phyloP scores from a whole-genome alignment of 192 early-diverging fungal species.

The Cladochytrium replicatum region DNA sequence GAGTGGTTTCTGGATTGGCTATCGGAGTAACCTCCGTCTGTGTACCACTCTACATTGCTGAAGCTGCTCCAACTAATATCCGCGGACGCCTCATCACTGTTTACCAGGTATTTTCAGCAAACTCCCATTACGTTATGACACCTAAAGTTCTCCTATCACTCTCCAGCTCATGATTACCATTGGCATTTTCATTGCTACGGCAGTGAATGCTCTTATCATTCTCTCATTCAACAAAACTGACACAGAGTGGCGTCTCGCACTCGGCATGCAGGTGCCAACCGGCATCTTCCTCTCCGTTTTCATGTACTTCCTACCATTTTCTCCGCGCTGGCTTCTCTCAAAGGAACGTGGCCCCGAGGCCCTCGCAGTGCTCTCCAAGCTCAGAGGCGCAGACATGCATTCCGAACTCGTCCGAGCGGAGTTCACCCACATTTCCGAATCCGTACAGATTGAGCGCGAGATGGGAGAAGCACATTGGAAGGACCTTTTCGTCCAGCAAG shows the following conservation, averaged over 20 bases:
- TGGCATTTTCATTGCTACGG: conserved; percentile 46
- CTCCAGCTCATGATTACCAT: conserved; percentile 93
- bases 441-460: conserved; percentile 36
- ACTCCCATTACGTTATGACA: too few species aligned
- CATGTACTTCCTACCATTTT: conserved; percentile 64
- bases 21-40: conserved; percentile 55
- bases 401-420: conserved; percentile 30
- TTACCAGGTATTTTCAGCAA: too few species aligned
- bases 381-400: conserved; percentile 24
- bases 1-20: conserved; percentile 70
- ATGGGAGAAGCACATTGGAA: conserved; percentile 40
- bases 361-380: conserved; percentile 27
- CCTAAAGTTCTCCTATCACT: too few species aligned
- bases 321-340: conserved; percentile 48
- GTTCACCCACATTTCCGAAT: conserved; percentile 38
- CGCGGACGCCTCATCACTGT: conserved; percentile 80
- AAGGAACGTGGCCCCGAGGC: conserved; percentile 36
- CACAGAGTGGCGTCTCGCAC: conserved; percentile 63
- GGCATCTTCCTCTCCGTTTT: conserved; percentile 55
- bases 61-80: conserved; percentile 71
- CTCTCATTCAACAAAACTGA: conserved; percentile 30
- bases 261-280: conserved; percentile 74
- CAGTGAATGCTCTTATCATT: conserved; percentile 40
- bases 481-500: conserved; percentile 57
- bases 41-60: conserved; percentile 50